Evolutionary conservation across 2,329 filamentous ascomycete species (phyloP), one percentile per base, ranked within the genome.

Genomic region (Lachnellula occidentalis): DNA sequence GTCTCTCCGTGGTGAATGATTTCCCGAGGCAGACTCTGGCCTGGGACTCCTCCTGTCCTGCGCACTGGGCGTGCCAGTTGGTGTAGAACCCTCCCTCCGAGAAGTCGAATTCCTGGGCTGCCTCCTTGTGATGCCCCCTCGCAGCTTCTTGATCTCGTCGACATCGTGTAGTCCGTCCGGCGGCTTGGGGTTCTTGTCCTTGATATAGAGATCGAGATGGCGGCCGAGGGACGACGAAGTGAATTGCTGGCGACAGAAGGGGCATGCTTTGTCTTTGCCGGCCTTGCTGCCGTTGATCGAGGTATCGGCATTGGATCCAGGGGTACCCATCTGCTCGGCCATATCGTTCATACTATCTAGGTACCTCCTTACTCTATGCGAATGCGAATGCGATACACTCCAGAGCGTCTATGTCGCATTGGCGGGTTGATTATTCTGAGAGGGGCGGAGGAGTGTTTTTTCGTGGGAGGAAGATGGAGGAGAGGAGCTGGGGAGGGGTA

Each of bases 171-270:
- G 74, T 48, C 92, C 92, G 72, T 97, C 92, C 6, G 87, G 76
- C 1, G 86, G 80, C 71, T 92, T 94, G 1, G 92, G 90, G 70
- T 96, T 96, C 74, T 91, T 95, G 56, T 91, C 87, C 68, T 91
- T 92, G 66, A 96, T 92, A 71, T 95, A 96, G 39, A 96, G 82
- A 70, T 97, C 92, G 62, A 96, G 85, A 72, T 97, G 92, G 45
- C 92, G 87, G 48, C 92, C 92, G 51, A 97, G 82, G 2, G 90
- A 95, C 15, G 91, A 96, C 1, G 92, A 96, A 15, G 92, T 96
- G 69, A 96, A 97, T 6, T 87, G 79, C 71, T 96, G 90, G 46
- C 84, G 79, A 71, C 92, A 97, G 74, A 90, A 97, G 36, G 86
- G 88, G 70, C 92, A 96, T 60, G 78, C 85, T 68, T 89, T 90